A percentile compares a stretch with the other conserved stretches of the same genome.
Conservation (phyloP, 1,284 basidiomycete genomes). For the Cutaneotrichosporon dermatis region DNA sequence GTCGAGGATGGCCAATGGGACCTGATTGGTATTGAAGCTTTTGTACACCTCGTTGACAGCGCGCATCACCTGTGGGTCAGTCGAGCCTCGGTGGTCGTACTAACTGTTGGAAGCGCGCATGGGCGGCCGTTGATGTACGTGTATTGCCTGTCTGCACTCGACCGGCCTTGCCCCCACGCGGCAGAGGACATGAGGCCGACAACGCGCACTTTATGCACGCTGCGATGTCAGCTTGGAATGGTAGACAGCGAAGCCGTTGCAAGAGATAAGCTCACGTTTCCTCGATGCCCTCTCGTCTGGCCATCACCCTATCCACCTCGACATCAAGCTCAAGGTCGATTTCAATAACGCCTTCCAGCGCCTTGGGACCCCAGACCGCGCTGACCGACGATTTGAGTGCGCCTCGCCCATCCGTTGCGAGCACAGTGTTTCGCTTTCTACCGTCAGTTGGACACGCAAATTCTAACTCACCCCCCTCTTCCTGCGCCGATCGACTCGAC, state of each 20-base stretch:
- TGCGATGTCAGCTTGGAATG: conserved; percentile 14
- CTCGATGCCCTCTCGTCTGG: conserved; percentile 38
- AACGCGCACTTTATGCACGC: conserved; percentile 34
- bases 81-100: background rate
- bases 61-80: conserved; percentile 62
- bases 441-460: background rate
- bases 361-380: conserved; percentile 79
- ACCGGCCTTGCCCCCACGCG: conserved; percentile 58
- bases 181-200: conserved; percentile 44
- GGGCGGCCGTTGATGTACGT: conserved; percentile 93
- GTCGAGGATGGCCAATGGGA: conserved; percentile 78
- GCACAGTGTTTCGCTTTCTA: conserved; percentile 67
- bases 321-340: conserved; percentile 69
- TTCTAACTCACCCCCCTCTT: conserved; percentile 63
- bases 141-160: conserved; percentile 80
- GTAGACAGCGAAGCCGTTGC: too few relatives aligned
- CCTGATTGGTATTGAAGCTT: conserved; percentile 72
- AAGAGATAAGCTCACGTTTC: conserved; percentile 21
- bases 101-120: conserved; percentile 70
- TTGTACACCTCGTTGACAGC: conserved; percentile 86
- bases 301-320: conserved; percentile 57
- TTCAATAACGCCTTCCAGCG: conserved; percentile 68
- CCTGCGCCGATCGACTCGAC: conserved; percentile 57
- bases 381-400: conserved; percentile 64
- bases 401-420: conserved; percentile 65